Conservation (phyloP, 495 filamentous ascomycete species). For the Hyaloscypha hepaticicola region DNA sequence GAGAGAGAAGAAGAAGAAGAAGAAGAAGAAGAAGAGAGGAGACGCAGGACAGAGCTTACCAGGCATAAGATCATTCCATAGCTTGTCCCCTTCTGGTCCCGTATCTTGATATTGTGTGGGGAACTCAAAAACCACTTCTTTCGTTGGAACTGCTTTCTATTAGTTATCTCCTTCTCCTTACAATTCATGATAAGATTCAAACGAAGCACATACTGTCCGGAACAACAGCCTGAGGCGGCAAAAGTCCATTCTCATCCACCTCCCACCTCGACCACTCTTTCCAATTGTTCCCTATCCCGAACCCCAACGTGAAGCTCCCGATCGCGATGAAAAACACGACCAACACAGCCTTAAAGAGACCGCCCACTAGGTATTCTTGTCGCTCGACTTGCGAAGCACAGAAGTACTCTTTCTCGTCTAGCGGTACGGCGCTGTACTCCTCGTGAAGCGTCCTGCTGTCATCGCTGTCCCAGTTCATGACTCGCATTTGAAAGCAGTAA, state of each 20-base stretch:
- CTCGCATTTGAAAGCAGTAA: background rate
- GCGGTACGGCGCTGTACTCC: constrained; percentile 18
- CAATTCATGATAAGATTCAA: background rate
- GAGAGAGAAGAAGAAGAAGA: background rate
- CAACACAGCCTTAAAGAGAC: background rate
- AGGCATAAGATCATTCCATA: constrained; percentile 35
- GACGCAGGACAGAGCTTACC: constrained; percentile 22
- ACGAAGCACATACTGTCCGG: constrained; percentile 20
- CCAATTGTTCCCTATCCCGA: constrained; percentile 21
- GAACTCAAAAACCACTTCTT: constrained; percentile 29
- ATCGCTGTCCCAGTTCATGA: background rate
- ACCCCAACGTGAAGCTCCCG: constrained; percentile 11
- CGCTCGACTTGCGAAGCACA: background rate
- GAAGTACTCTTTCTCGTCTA: constrained; percentile 22
- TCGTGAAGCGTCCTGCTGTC: background rate
- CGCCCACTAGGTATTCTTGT: background rate
- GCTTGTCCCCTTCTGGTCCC: constrained; percentile 24
- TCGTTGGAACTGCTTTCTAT: constrained; percentile 28
- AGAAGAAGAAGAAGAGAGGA: background rate
- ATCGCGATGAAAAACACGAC: constrained; percentile 1
- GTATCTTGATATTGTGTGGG: constrained; percentile 32
- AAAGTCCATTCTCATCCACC: constrained; percentile 2
- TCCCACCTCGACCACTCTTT: background rate
- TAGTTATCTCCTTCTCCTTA: background rate
- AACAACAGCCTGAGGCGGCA: constrained; percentile 26